phyloP scores from a whole-genome alignment of 139 green algal genomes.

The Micromonas commoda region DNA sequence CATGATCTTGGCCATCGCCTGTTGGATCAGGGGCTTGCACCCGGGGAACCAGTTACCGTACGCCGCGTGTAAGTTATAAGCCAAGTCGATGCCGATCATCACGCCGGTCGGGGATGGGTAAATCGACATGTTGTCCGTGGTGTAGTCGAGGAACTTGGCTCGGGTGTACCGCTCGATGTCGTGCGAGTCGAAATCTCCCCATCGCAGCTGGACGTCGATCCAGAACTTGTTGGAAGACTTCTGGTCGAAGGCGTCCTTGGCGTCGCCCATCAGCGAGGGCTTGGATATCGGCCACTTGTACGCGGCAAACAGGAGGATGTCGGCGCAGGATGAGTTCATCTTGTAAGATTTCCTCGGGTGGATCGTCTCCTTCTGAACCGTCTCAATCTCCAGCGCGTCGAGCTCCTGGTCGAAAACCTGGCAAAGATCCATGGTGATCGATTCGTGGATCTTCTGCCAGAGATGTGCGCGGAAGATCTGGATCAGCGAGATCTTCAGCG shows the following conservation, averaged over 20 bases:
- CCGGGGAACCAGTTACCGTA: conserved; percentile 99
- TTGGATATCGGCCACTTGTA: conserved; percentile 95
- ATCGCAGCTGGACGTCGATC: conserved; percentile 64
- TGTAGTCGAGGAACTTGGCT: conserved; percentile 99
- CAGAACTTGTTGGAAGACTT: conserved; percentile 99
- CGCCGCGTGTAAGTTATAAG: conserved; percentile 95
- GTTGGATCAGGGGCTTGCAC: conserved; percentile 86
- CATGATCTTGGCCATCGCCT: conserved; percentile 76
- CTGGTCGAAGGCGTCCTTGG: conserved; percentile 87
- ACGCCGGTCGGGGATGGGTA: conserved; percentile 92
- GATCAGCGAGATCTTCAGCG: conserved; percentile 99
- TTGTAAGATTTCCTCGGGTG: conserved; percentile 99
- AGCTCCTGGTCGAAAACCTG: conserved; percentile 97
- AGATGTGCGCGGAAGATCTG: conserved; percentile 99
- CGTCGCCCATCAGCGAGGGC: conserved; percentile 88
- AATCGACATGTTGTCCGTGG: conserved; percentile 99
- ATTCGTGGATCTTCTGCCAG: conserved; percentile 99
- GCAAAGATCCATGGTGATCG: conserved; percentile 76
- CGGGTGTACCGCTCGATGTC: conserved; percentile 98
- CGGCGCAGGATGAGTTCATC: conserved; percentile 93
- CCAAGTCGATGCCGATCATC: conserved; percentile 97
- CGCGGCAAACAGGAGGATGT: conserved; percentile 96
- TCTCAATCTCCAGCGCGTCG: conserved; percentile 99
- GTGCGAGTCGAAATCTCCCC: conserved; percentile 97
- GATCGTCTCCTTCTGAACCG: conserved; percentile 99